Base-by-base conservation (phyloP, 108 stramenopile species). In the Pseudonitzschia multiseries region DNA sequence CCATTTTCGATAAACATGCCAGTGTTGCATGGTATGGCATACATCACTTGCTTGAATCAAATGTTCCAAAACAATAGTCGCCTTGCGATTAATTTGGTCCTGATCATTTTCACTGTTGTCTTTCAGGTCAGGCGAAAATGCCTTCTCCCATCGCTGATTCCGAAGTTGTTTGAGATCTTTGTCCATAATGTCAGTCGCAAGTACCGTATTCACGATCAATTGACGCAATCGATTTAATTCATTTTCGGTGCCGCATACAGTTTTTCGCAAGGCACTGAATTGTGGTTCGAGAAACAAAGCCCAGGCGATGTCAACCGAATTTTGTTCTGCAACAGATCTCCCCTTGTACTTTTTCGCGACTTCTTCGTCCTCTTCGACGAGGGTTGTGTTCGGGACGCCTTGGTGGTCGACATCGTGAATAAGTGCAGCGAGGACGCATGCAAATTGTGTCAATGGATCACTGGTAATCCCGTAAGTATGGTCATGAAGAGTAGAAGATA, bases 401-500 rank as follows among this genome's bases (percentile, higher is more conserved):
- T 50, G 50, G 40, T 85, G 84, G 57, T 85, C 84, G 22, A 79
- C 79, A 59, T 85, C 84, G 64, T 85, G 84, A 29, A 85, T 76
- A 5, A 85, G 76, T 10, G 84, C 81, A 10, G 84, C 68, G 51
- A 85, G 82, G 14, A 82, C 76, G 53, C 75, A 67, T 4, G 81
- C 84, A 68, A 85, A 81, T 46, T 82, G 84, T 28, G 84, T 79
- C 73, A 85, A 60, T 26, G 84, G 84, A 40, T 82, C 81, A 20
- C 77, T 79, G 31, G 71, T 79, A 27, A 85, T 85, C 9, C 84
- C 84, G 46, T 72, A 85, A 1, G 84, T 82, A 42, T 77, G 76
- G 26, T 79, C 79, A 32, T 79, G 79, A 2, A 79, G 28, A 21
- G 65, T 79, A 24, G 56, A 68, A 26, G 9, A 26, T 22, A 22